Evolutionary conservation across 352 stramenopile genomes (phyloP).

Genomic region (Albugo candida): DNA sequence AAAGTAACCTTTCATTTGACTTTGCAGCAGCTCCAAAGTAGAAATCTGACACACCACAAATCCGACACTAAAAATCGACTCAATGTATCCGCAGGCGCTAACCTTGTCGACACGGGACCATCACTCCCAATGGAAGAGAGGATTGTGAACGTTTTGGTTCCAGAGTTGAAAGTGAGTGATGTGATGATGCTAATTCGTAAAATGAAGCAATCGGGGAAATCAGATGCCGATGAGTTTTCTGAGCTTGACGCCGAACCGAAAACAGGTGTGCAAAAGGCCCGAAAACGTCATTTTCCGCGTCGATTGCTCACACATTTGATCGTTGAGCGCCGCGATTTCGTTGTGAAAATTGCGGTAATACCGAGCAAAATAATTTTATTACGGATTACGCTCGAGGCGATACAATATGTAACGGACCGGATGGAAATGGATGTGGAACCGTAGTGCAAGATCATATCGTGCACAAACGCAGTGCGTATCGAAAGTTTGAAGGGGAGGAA

Average conservation of each 20-base stretch:
- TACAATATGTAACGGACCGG: slow-evolving; percentile 73
- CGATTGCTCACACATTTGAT: not conserved
- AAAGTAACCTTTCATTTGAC: not conserved
- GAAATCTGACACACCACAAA: too few relatives aligned
- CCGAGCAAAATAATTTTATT: slow-evolving; percentile 80
- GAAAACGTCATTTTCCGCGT: not conserved
- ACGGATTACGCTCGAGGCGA: slow-evolving; percentile 75
- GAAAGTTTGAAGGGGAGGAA: slow-evolving; percentile 94
- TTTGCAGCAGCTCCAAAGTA: not conserved
- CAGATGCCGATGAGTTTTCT: slow-evolving; percentile 75
- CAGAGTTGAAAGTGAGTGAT: slow-evolving; percentile 71
- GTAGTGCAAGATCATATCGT: slow-evolving; percentile 91
- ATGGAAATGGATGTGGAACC: slow-evolving; percentile 81
- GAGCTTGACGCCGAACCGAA: slow-evolving; percentile 73
- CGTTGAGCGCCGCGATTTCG: slow-evolving; percentile 45
- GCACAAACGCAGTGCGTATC: slow-evolving; percentile 89
- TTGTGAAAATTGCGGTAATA: slow-evolving; percentile 76
- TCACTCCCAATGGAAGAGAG: slow-evolving; percentile 65
- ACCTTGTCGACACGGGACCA: too few relatives aligned
- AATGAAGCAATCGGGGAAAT: slow-evolving; percentile 79
- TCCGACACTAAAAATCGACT: too few relatives aligned
- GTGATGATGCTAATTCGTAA: slow-evolving; percentile 80
- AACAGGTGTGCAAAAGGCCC: slow-evolving; percentile 19
- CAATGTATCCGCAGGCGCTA: too few relatives aligned
- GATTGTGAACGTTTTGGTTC: slow-evolving; percentile 72